Conservation (phyloP, 108 stramenopile genomes). For the Mediolabrus comicus region DNA sequence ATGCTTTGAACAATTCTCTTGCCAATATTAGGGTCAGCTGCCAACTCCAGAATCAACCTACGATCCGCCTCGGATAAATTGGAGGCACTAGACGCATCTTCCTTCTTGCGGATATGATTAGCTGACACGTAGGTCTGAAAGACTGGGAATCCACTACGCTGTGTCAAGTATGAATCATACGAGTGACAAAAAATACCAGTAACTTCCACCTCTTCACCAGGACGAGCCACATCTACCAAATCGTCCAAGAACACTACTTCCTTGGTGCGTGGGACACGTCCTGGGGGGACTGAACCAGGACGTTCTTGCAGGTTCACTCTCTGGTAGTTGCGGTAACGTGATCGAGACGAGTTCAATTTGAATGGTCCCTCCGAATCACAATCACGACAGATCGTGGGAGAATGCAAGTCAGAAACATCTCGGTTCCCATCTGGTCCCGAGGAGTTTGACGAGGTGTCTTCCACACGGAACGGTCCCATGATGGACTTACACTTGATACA, state of each 20-base stretch:
- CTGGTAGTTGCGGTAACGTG: slow-evolving; percentile 96
- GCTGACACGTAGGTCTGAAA: slow-evolving; percentile 93
- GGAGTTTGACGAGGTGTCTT: slow-evolving; percentile 47
- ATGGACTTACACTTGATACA: slow-evolving; percentile 71
- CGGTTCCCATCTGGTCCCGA: slow-evolving; percentile 50
- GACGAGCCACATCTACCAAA: slow-evolving; percentile 95
- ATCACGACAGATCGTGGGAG: slow-evolving; percentile 67
- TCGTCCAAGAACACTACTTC: slow-evolving; percentile 96
- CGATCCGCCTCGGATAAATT: slow-evolving; percentile 92
- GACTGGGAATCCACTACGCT: slow-evolving; percentile 95
- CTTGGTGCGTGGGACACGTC: slow-evolving; percentile 98
- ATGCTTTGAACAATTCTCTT: slow-evolving; percentile 90
- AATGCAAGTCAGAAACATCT: slow-evolving; percentile 50
- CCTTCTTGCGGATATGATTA: slow-evolving; percentile 93
- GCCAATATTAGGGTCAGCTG: slow-evolving; percentile 89
- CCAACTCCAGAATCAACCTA: slow-evolving; percentile 81
- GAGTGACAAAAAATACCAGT: slow-evolving; percentile 93
- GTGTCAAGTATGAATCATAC: slow-evolving; percentile 81
- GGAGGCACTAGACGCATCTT: slow-evolving; percentile 84
- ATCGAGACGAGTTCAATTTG: slow-evolving; percentile 79
- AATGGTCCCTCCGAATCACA: slow-evolving; percentile 85
- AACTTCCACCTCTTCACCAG: slow-evolving; percentile 98
- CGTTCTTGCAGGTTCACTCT: slow-evolving; percentile 96
- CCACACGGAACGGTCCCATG: slow-evolving; percentile 79
- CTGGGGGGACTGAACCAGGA: slow-evolving; percentile 97